A percentile compares a stretch with the other conserved stretches of the same genome.
Conservation (phyloP, 176 grass and related monocot genomes). For the Carex littledalei region DNA sequence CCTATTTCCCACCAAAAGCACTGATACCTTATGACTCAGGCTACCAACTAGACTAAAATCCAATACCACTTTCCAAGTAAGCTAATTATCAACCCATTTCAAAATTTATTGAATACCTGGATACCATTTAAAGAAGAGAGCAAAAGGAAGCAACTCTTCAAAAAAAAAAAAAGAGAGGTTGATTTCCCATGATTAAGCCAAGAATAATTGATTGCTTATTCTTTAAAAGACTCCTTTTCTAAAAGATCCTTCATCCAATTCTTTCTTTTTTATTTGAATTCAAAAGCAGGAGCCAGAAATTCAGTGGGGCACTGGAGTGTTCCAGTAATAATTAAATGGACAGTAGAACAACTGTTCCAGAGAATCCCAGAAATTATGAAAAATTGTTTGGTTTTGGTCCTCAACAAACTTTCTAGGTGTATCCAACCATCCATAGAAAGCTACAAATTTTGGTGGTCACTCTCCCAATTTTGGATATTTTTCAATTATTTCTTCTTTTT, state of each 20-base stretch:
- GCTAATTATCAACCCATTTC: not conserved
- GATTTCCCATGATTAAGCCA: not conserved
- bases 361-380: slow-evolving; percentile 2
- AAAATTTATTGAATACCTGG: not conserved
- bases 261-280: not conserved
- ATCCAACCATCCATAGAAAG: slow-evolving; percentile 5
- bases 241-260: not conserved
- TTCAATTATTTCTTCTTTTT: not conserved
- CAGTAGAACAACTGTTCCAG: not conserved
- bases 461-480: not conserved
- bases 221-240: not conserved
- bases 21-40: not conserved
- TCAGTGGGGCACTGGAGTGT: not conserved
- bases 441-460: not conserved
- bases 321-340: not conserved
- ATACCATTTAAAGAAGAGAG: not conserved
- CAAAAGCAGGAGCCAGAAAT: not conserved
- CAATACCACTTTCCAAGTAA: slow-evolving; percentile 1
- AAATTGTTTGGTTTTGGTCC: not conserved
- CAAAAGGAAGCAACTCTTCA: not conserved
- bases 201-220: not conserved
- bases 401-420: slow-evolving; percentile 28
- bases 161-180: not conserved
- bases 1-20: not conserved
- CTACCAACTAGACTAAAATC: not conserved